Conservation (phyloP, 2,329 filamentous ascomycete genomes). For the Dendrostoma leiphaemia region DNA sequence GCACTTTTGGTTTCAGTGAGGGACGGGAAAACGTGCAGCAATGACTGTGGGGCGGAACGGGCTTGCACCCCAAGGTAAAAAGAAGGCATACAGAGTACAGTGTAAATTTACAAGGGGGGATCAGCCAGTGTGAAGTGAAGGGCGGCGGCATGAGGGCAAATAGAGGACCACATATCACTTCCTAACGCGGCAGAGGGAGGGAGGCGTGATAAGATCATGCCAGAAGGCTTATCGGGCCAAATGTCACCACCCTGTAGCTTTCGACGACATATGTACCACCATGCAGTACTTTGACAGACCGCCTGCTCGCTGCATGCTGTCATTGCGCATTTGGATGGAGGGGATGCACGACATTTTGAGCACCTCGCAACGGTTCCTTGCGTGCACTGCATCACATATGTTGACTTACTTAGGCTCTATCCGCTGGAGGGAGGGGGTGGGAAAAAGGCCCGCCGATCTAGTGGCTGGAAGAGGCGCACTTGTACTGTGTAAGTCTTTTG, state of each 20-base stretch:
- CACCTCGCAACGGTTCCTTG: background rate
- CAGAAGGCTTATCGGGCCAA: background rate
- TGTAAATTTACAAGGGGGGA: background rate
- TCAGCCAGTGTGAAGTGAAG: background rate
- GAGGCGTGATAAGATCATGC: background rate
- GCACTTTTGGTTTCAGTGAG: constrained; percentile 1
- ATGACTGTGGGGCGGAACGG: background rate
- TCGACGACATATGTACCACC: no score
- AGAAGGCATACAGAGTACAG: background rate
- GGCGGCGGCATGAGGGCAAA: background rate
- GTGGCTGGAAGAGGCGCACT: background rate
- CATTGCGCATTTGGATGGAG: background rate
- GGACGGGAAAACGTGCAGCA: background rate
- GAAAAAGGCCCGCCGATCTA: background rate
- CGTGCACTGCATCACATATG: background rate
- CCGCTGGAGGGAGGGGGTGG: no score
- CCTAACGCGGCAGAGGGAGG: background rate
- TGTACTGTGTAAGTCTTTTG: no score
- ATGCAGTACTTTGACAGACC: no score
- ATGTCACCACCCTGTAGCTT: no score
- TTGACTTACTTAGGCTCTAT: no score
- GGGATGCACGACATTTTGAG: background rate
- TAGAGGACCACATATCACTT: background rate
- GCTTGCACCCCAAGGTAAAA: background rate
- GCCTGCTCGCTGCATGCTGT: background rate